Percentiles rank a stretch among this genome's conserved stretches.
Conservation (phyloP, 2,329 filamentous ascomycete species). For the Thielaviopsis punctulata region DNA sequence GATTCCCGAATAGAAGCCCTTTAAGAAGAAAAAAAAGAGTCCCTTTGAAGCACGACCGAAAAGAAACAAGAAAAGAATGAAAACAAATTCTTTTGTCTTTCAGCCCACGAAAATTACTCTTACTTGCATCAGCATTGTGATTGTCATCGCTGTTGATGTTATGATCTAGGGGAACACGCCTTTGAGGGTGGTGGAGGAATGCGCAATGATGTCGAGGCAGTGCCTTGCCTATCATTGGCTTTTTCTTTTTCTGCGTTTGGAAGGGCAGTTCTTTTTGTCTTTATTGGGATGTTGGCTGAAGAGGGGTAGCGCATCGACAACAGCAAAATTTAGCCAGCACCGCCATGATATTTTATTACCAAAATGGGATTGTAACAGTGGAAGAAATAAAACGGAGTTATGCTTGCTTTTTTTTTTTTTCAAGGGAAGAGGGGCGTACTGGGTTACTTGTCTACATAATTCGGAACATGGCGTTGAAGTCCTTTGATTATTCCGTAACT, state of each 20-base stretch:
- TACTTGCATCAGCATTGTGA: neutral
- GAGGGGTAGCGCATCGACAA: neutral
- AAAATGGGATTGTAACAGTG: neutral
- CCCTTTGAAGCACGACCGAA: slow-evolving; percentile 10
- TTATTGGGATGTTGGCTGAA: neutral
- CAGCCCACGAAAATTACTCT: neutral
- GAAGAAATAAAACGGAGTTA: neutral
- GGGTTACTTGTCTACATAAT: slow-evolving; percentile 13
- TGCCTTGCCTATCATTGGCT: neutral
- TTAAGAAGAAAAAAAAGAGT: slow-evolving; percentile 15
- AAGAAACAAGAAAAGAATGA: slow-evolving; percentile 11
- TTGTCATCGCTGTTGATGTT: neutral
- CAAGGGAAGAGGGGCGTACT: neutral
- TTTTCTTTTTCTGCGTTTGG: neutral
- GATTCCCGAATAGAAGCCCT: slow-evolving; percentile 13
- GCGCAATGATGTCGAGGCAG: neutral
- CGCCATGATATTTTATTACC: neutral
- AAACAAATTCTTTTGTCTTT: slow-evolving; percentile 1
- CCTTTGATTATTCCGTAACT: neutral
- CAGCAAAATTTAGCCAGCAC: neutral
- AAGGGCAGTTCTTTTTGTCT: slow-evolving; percentile 15
- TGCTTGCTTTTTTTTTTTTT: neutral
- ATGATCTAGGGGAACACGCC: neutral
- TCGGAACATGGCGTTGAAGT: slow-evolving; percentile 29
- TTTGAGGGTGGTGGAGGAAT: neutral